These are phyloP conservation scores for Neoconidiobolus thromboides DNA, from an alignment of 371 early-diverging fungal species.

Conservation along the genomic window DNA sequence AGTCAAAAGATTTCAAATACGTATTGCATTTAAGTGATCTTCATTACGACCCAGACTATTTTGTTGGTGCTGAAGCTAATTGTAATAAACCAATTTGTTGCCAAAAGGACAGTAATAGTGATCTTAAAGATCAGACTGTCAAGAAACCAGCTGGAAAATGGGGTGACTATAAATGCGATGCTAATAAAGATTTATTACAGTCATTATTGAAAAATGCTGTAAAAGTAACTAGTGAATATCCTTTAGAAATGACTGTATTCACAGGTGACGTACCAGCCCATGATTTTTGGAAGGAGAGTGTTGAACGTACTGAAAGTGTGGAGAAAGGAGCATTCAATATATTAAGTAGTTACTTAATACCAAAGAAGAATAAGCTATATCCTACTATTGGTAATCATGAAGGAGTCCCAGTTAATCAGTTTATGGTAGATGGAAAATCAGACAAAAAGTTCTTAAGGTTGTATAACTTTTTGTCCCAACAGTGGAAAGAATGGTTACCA, in stretches of 20 bases:
- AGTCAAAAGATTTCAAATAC: neutral
- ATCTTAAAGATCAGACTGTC: neutral
- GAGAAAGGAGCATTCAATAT: constrained; percentile 4
- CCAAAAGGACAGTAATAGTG: constrained; percentile 1
- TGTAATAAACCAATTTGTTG: constrained; percentile 6
- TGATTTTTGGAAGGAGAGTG: constrained; percentile 31
- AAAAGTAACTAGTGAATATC: constrained; percentile 18
- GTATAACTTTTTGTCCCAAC: constrained; percentile 6
- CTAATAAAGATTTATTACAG: constrained; percentile 21
- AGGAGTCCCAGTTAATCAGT: constrained; percentile 8
- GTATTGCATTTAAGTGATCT: constrained; percentile 1
- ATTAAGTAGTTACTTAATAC: neutral
- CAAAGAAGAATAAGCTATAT: neutral
- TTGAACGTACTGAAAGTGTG: constrained; percentile 17
- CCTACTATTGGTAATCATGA: constrained; percentile 13
- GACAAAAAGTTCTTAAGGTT: neutral
- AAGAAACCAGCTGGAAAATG: constrained; percentile 9
- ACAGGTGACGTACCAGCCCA: constrained; percentile 45
- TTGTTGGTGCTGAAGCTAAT: constrained; percentile 5
- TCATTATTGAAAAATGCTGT: constrained; percentile 17
- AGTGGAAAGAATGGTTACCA: constrained; percentile 11
- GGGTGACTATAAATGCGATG: constrained; percentile 15
- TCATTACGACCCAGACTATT: constrained; percentile 5
- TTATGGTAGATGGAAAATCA: constrained; percentile 6
- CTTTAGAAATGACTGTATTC: constrained; percentile 25